Evolutionary conservation across 2,329 filamentous ascomycete genomes (phyloP), one percentile per base, ranked within the genome.

Genomic region (Byssothecium circinans): DNA sequence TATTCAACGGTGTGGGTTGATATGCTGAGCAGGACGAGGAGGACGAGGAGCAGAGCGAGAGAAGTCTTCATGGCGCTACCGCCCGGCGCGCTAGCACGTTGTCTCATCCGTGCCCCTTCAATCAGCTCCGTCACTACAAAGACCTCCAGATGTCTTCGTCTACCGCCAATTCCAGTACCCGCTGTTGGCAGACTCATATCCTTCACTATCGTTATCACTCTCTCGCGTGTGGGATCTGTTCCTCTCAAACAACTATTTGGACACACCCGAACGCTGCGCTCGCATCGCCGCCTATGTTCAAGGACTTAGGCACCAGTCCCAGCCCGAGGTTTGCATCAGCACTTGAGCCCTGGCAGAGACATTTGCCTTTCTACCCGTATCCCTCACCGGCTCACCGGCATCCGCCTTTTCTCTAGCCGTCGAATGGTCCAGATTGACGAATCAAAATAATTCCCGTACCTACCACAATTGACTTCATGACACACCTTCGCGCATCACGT

Each of bases 221-320:
- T n/a, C n/a, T n/a, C n/a, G n/a, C n/a, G n/a, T 25, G 10, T 25
- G 23, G 5, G 6, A 6, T 25, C 23, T 41, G 10, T 33, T 8
- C 2, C n/a, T 30, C 30, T 42, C 37, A n/a, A 8, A 36, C 14
- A 40, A 11, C 5, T 17, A 27, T 15, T 4, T 23, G 3, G 14
- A 38, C 37, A 45, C 23, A 20, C 41, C 8, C 33, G 23, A 33
- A 41, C 42, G 43, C 42, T 45, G 43, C 42, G 17, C 39, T 43
- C 17, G 12, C 25, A 40, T 19, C 35, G 30, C 36, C 43, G 36
- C 37, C 45, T 40, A 39, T 46, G 36, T 49, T 46, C 41, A 44
- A 45, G 53, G 43, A 41, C 43, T 45, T 46, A 43, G 38, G 43
- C 47, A 42, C 39, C 47, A 45, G 20, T 43, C 35, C 10, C 4